Evolutionary conservation across 768 basidiomycete genomes (phyloP).

Genomic region (Tephrocybe sp.): DNA sequence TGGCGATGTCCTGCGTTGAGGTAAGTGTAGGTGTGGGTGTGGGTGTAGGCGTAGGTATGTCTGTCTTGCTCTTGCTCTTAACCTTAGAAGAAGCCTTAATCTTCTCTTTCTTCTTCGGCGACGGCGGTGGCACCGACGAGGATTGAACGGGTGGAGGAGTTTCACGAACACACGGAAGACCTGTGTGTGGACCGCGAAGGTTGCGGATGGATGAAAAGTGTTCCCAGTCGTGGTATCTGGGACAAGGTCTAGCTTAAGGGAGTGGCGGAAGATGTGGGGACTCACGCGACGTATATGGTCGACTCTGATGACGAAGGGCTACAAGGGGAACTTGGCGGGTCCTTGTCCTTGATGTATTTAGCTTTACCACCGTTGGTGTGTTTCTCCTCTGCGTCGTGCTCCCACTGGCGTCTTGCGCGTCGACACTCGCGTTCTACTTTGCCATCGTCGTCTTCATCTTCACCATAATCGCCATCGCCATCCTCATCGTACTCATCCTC

Average conservation of each 20-base stretch:
- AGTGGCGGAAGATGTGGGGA: constrained; percentile 20
- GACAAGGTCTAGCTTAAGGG: not conserved
- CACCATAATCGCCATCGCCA: constrained; percentile 1
- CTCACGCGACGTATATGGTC: constrained; percentile 84
- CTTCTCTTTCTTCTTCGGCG: constrained; percentile 24
- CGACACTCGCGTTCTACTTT: constrained; percentile 44
- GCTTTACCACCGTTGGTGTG: not conserved
- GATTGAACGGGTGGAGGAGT: constrained; percentile 29
- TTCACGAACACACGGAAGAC: constrained; percentile 30
- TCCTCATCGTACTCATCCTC: constrained; percentile 11
- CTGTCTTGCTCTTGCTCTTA: no score
- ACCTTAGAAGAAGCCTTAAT: no score
- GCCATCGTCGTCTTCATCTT: constrained; percentile 9
- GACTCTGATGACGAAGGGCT: constrained; percentile 12
- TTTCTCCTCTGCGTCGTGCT: constrained; percentile 1
- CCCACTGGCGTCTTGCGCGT: constrained; percentile 30
- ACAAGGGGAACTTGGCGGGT: not conserved
- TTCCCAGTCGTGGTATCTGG: constrained; percentile 90
- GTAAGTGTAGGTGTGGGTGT: not conserved
- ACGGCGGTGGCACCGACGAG: constrained; percentile 27
- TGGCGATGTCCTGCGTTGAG: not conserved
- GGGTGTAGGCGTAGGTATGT: not conserved
- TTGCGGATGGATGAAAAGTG: constrained; percentile 92
- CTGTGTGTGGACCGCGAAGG: constrained; percentile 56
- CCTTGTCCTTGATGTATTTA: constrained; percentile 14